Base-by-base conservation (phyloP, 2,329 filamentous ascomycete species). In the Sporothrix schenckii region DNA sequence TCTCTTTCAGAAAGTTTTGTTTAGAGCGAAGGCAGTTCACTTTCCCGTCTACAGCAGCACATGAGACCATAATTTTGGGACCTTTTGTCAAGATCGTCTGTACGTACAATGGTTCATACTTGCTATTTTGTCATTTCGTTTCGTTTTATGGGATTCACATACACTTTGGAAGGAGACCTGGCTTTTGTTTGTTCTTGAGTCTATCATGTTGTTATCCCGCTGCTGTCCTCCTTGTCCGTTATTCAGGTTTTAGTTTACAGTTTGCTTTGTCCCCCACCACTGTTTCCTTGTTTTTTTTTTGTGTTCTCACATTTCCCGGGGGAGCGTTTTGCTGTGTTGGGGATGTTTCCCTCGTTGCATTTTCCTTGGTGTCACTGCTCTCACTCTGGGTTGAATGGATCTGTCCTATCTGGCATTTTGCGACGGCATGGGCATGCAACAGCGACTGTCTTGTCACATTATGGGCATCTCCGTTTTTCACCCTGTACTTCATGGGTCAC, bases 401-500 rank as follows among this genome's bases (percentile, higher is more conserved):
- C 70, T 73, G 24, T 67, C 30, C 72, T 7, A 34, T 61, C 74
- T 63, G 34, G 30, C 30, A 44, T 24, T 41, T 34, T 34, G 27
- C 19, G 19, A 16, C 53, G 50, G 50, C n/a, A 53, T 53, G 50
- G 10, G n/a, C 50, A 24, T 24, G 21, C 50, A 53, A 14, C 50
- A 53, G 54, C 30, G 30, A 58, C 30, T n/a, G 54, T 58, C 34
- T 19, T 61, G 34, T 34, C 34, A 34, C 34, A 34, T 61, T 34
- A 21, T 60, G 56, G 56, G 30, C 24, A 44, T 61, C 34, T 16
- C 21, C 14, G 13, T n/a, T 14, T 61, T 13, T 21, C 4, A n/a
- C 30, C 54, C 6, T 34, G 13, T 19, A 13, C 54, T 14, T 39
- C n/a, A 24, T 6, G 34, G 34, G 34, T 34, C 19, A 24, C 34